These are phyloP conservation scores for Ceratocystis eucalypticola DNA, from an alignment of 2,329 filamentous ascomycete genomes.

Conservation along the genomic window DNA sequence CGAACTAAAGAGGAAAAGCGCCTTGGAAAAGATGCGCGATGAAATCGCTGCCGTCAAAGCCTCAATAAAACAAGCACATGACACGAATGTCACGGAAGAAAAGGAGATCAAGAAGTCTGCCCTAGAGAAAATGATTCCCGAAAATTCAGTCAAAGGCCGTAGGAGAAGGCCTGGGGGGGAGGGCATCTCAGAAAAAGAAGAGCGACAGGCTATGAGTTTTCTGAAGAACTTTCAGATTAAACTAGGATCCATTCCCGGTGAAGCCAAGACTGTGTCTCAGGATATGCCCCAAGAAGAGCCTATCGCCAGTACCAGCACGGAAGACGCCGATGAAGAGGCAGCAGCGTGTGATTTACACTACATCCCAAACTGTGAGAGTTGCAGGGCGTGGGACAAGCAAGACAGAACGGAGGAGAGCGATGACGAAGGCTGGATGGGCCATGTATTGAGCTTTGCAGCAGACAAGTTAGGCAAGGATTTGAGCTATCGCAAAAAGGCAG, in stretches of 20 bases:
- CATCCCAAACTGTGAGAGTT: slow-evolving; percentile 88
- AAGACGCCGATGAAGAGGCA: slow-evolving; percentile 50
- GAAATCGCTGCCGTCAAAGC: slow-evolving; percentile 70
- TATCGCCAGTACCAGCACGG: neutral
- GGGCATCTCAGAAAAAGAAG: slow-evolving; percentile 32
- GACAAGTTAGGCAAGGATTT: slow-evolving; percentile 86
- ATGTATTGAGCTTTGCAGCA: slow-evolving; percentile 72
- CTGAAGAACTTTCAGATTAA: slow-evolving; percentile 15
- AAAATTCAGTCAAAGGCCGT: slow-evolving; percentile 54
- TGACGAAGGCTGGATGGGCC: slow-evolving; percentile 69
- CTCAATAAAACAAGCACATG: slow-evolving; percentile 55
- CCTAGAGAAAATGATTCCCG: slow-evolving; percentile 60
- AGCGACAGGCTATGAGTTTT: slow-evolving; percentile 23
- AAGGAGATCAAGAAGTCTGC: slow-evolving; percentile 51
- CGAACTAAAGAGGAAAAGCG: slow-evolving; percentile 25
- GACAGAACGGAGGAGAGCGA: slow-evolving; percentile 32
- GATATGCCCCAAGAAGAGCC: neutral
- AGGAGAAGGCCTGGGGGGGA: slow-evolving; percentile 45
- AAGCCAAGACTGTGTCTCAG: neutral
- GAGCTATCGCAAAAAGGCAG: slow-evolving; percentile 77
- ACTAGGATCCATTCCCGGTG: neutral
- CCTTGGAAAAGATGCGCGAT: slow-evolving; percentile 58
- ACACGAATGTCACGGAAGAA: slow-evolving; percentile 30
- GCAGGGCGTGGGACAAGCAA: slow-evolving; percentile 65
- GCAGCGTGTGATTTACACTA: slow-evolving; percentile 86